Evolutionary conservation across 129 eudicot genomes (phyloP), one percentile per base, ranked within the genome.

Genomic region (Chrysanthemum lavandulifolium): DNA sequence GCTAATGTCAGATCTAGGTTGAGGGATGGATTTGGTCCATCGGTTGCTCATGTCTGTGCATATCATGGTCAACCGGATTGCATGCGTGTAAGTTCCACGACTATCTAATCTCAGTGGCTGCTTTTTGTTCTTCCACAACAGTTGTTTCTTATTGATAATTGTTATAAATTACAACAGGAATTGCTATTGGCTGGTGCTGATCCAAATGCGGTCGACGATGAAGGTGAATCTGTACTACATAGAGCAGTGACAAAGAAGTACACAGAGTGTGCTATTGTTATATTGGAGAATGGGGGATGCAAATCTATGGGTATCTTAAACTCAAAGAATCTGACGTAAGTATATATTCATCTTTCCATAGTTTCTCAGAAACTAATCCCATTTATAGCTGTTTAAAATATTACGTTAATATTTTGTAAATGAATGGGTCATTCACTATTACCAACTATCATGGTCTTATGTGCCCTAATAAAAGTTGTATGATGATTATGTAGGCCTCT

Each of bases 11-110:
- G 85, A 65, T 90, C 97, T 67, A 80, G 89, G 73, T 82, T 94
- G 79, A 82, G 99, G 80, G 99, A 88, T 52, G 99, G 99, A 73
- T 80, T 90, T 81, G 99, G 99, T 53, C 97, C 97, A 16, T 90
- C 99, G 13, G 87, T 94, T 82, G 97, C 99, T 69, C 97, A 90
- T 80, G 99, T 94, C 69, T 94, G 99, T 82, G 97, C 99, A 16
- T 94, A 94, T 82, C 99, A 94, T 86, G 99, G 99, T 65, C 99
- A 94, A 81, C 99, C 99, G 3, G 99, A 94, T 86, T 94, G 99
- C 85, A 94, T 94, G 99, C 96, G 85, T 52, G 99, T 94, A 88
- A 69, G 97, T 83, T 75, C 76, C 69, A 5, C 58, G 54, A 31
- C 65, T 68, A 4, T 40, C 60, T 31, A 9, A 13, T 61, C 43